Evolutionary conservation across 192 early-diverging fungal genomes (phyloP).

Genomic region (Coemansia sp.): DNA sequence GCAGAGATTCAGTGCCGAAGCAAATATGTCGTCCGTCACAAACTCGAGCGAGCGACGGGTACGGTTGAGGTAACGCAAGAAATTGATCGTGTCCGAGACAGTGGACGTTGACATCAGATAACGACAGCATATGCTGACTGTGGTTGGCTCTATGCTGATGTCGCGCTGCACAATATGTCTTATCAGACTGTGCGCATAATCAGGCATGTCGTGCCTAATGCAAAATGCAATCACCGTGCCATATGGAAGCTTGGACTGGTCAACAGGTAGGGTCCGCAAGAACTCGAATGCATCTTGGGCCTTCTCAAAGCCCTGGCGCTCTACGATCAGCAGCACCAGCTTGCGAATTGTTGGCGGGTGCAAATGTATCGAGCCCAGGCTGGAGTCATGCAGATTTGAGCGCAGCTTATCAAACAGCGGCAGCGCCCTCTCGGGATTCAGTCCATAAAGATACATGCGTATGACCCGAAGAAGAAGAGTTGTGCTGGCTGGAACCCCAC

Average conservation of each 20-base stretch:
- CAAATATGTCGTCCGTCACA: conserved; percentile 16
- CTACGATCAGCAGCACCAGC: conserved; percentile 13
- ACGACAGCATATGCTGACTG: conserved; percentile 16
- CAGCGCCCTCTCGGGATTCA: conserved; percentile 2
- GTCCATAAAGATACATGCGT: conserved; percentile 5
- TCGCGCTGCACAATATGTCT: conserved; percentile 24
- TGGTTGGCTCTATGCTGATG: conserved; percentile 12
- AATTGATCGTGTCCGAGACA: conserved; percentile 23
- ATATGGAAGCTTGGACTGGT: conserved; percentile 17
- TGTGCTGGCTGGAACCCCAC: conserved; percentile 16
- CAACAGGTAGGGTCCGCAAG: conserved; percentile 14
- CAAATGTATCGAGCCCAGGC: conserved; percentile 8
- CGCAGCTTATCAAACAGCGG: conserved; percentile 14
- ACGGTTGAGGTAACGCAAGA: conserved; percentile 42
- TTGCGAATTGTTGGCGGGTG: not conserved
- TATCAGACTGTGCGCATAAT: conserved; percentile 17
- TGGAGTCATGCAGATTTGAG: conserved; percentile 2
- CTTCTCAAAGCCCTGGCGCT: conserved; percentile 10
- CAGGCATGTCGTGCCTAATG: conserved; percentile 9
- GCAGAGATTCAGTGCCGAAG: conserved; percentile 10
- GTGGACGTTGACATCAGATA: conserved; percentile 8
- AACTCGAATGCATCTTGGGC: conserved; percentile 24
- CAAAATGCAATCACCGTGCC: conserved; percentile 32
- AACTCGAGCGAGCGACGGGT: not conserved
- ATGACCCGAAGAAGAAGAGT: conserved; percentile 8